Conservation (phyloP, 1,284 basidiomycete genomes). For the Acaromyces ingoldii region DNA sequence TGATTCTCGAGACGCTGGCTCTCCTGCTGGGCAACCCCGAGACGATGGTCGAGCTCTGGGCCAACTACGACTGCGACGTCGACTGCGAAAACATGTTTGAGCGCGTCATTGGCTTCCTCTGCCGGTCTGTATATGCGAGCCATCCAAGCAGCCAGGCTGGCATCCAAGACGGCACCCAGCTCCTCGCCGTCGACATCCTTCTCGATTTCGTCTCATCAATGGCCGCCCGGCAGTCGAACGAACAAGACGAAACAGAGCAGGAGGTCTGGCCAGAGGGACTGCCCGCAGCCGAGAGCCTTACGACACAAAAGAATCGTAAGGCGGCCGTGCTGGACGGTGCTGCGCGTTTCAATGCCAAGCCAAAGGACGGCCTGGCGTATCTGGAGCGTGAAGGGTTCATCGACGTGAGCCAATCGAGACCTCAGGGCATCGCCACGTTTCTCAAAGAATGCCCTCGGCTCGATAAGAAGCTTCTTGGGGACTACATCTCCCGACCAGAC, state of each 20-base stretch:
- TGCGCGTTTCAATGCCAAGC: constrained; percentile 87
- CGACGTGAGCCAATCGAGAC: constrained; percentile 48
- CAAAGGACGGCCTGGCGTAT: constrained; percentile 77
- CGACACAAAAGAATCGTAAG: constrained; percentile 76
- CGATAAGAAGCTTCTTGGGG: constrained; percentile 90
- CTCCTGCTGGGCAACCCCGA: constrained; percentile 61
- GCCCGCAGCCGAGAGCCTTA: constrained; percentile 56
- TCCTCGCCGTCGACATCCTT: constrained; percentile 81
- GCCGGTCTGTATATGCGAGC: constrained; percentile 41
- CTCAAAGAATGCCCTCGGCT: constrained; percentile 78
- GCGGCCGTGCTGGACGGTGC: constrained; percentile 79
- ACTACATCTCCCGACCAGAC: constrained; percentile 85
- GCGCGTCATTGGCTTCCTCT: constrained; percentile 80
- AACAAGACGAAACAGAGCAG: constrained; percentile 33
- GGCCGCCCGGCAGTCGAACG: constrained; percentile 68
- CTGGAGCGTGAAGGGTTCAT: constrained; percentile 61
- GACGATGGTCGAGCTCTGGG: constrained; percentile 91
- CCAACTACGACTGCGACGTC: constrained; percentile 94
- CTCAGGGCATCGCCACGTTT: constrained; percentile 63
- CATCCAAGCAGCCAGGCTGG: constrained; percentile 64
- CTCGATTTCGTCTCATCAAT: constrained; percentile 83
- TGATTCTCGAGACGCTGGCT: constrained; percentile 81
- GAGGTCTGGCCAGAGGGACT: constrained; percentile 17
- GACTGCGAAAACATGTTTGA: constrained; percentile 97
- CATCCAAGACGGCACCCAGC: constrained; percentile 70